Evolutionary conservation across 202 grass and related monocot genomes (phyloP), one percentile per base, ranked within the genome.

Genomic region (Elaeis oleifera): DNA sequence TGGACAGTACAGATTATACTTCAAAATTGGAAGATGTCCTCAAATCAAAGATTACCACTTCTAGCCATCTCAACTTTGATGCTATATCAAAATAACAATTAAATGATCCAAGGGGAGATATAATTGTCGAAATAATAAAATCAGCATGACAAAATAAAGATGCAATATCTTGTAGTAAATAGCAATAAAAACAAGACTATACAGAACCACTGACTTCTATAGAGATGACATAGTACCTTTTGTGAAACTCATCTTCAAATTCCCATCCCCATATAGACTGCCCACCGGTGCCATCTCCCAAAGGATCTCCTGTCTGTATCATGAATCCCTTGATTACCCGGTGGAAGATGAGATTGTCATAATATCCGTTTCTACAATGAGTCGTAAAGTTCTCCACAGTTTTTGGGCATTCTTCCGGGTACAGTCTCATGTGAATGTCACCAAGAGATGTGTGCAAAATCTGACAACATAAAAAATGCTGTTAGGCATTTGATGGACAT

Each of bases 301-400:
- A 89, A 71, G 94, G 94, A 81, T 99, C 88, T 62, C 88, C 88
- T 23, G 82, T 99, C 72, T 89, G 94, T 71, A 99, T 70, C 85
- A 92, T 99, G 65, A 89, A 99, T 58, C 94, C 94, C 77, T 89
- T 99, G 51, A 99, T 99, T 72, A 92, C 94, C 60, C 88, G 84
- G 61, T 99, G 94, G 76, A 99, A 99, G 76, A 99, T 92, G 32
- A 84, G 80, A 84, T 99, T 99, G 54, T 99, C 88, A 49, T 99
- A 99, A 80, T 92, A 99, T 39, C 88, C 88, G 23, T 99, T 99
- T 67, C 79, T 81, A 60, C 94, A 89, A 80, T 92, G 85, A 53
- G 94, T 99, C n/a, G 94, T 99, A 78, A 99, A 99, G 65, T 99
- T 99, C 70, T 99, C 94, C 58, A 99, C 94, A 39, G 94, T 99